Percentiles rank a stretch among this genome's conserved stretches.
Conservation (phyloP, 176 grass and related monocot species). For the Zoysia japonica region DNA sequence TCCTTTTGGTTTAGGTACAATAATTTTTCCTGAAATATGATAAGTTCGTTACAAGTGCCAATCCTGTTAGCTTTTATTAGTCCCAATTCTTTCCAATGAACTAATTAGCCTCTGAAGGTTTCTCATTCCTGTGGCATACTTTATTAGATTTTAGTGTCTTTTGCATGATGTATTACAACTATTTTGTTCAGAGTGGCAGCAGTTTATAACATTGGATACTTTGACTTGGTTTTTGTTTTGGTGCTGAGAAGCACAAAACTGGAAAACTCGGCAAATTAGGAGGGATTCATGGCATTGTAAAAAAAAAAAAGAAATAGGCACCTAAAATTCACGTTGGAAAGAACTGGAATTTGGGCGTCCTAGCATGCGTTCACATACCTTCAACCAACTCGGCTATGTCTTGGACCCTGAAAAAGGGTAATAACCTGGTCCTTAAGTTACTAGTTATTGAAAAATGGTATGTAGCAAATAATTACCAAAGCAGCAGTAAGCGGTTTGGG, state of each 20-base stretch:
- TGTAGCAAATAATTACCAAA: background rate
- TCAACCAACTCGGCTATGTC: background rate
- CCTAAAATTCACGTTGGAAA: background rate
- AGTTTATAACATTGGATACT: slow-evolving; percentile 10
- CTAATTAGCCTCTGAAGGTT: slow-evolving; percentile 6
- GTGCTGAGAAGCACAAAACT: background rate
- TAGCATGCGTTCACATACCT: too few species aligned
- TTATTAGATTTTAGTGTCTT: slow-evolving; percentile 16
- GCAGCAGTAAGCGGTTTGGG: background rate
- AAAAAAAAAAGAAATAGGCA: background rate
- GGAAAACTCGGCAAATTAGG: background rate
- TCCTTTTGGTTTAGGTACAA: background rate
- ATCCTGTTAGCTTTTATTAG: slow-evolving; percentile 16
- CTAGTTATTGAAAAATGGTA: too few species aligned
- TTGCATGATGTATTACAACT: background rate
- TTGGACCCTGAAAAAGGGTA: background rate
- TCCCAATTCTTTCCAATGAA: background rate
- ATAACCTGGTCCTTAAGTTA: background rate
- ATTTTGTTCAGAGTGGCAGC: background rate
- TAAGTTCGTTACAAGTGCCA: background rate
- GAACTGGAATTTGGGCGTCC: too few species aligned
- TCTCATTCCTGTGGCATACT: background rate
- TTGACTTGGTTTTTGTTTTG: background rate
- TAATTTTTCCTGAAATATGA: background rate
- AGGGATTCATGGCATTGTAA: background rate